These are phyloP conservation scores for Byssothecium circinans DNA, from an alignment of 2,329 filamentous ascomycete genomes.

Conservation along the genomic window DNA sequence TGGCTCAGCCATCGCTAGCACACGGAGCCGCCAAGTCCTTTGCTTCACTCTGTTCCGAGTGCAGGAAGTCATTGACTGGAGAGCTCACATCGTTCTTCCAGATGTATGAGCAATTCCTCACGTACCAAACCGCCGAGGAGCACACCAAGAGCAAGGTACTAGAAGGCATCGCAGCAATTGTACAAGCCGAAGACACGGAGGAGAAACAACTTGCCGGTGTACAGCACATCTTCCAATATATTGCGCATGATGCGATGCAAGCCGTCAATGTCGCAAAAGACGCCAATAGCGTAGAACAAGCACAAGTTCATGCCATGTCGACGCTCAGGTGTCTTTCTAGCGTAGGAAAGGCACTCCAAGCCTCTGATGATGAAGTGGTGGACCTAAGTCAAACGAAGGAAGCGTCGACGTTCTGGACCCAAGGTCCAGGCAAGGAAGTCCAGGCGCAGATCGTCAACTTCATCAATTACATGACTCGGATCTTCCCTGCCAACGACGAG, in stretches of 20 bases:
- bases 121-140: conserved; percentile 63
- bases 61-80: conserved; percentile 66
- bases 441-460: conserved; percentile 57
- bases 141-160: conserved; percentile 73
- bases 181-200: conserved; percentile 69
- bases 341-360: conserved; percentile 73
- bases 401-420: conserved; percentile 52
- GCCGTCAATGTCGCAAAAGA: conserved; percentile 37
- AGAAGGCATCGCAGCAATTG: conserved; percentile 72
- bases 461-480: conserved; percentile 52
- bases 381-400: conserved; percentile 62
- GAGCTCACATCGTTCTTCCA: conserved; percentile 70
- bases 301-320: conserved; percentile 50
- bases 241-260: conserved; percentile 62
- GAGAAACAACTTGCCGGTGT: conserved; percentile 58
- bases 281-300: conserved; percentile 41
- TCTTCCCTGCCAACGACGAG: conserved; percentile 65
- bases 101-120: conserved; percentile 69
- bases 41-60: conserved; percentile 72
- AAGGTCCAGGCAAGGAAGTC: conserved; percentile 51
- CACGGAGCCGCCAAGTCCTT: conserved; percentile 75
- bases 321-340: conserved; percentile 69
- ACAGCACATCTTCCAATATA: conserved; percentile 60
- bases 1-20: conserved; percentile 64
- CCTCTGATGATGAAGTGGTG: conserved; percentile 65